Percentiles rank a stretch among this genome's conserved stretches.
Conservation (phyloP, 23 red algal genomes). For the Gracilaria vermiculophylla region DNA sequence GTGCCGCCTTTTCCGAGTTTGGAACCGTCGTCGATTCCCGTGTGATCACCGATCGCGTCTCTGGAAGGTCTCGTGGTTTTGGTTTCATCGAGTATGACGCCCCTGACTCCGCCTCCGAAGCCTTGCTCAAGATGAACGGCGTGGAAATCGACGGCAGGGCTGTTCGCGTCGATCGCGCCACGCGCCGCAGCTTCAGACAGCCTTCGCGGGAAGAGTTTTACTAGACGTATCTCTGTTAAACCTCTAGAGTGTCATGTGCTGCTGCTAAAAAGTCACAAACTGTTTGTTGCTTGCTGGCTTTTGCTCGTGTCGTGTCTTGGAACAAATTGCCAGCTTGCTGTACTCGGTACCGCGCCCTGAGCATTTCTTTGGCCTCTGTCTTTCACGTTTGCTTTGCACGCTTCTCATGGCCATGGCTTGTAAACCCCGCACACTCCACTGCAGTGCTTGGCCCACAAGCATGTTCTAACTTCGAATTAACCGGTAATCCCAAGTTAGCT, state of each 20-base stretch:
- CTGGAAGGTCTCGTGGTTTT: constrained; percentile 83
- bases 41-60: constrained; percentile 75
- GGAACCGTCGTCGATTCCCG: constrained; percentile 74
- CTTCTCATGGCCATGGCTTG: no score
- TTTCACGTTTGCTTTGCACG: background rate
- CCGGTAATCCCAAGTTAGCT: constrained; percentile 8
- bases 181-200: constrained; percentile 30
- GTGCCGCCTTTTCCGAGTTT: constrained; percentile 65
- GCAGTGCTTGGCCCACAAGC: background rate
- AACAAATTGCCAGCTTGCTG: background rate
- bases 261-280: background rate
- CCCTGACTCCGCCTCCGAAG: constrained; percentile 62
- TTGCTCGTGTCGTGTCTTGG: background rate
- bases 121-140: constrained; percentile 78
- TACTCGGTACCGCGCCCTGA: background rate
- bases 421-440: background rate
- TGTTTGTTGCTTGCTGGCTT: constrained; percentile 12
- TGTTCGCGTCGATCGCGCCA: constrained; percentile 82
- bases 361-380: background rate
- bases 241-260: constrained; percentile 2
- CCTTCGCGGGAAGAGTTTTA: constrained; percentile 20
- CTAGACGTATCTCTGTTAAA: background rate
- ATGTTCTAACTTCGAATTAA: constrained; percentile 11
- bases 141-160: constrained; percentile 68
- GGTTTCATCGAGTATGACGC: constrained; percentile 88